These are phyloP conservation scores for Coccomyxa sp. DNA, from an alignment of 139 green algal species.

Conservation along the genomic window DNA sequence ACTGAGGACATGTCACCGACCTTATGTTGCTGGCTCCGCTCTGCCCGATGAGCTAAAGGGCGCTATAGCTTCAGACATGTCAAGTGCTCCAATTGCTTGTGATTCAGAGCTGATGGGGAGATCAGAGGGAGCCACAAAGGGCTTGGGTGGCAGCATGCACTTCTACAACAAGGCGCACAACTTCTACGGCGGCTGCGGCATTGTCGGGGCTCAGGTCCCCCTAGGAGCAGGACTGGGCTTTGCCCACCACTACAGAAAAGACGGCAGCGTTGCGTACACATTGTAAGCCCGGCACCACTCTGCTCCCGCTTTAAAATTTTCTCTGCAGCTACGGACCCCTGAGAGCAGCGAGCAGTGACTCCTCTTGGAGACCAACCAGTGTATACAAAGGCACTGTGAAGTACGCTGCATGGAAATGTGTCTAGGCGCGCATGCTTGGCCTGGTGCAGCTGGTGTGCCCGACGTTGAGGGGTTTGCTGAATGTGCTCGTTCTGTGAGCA, in stretches of 20 bases:
- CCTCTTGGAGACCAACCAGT: too few relatives aligned
- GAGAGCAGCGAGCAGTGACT: too few relatives aligned
- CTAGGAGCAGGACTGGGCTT: slow-evolving; percentile 91
- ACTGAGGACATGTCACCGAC: too few relatives aligned
- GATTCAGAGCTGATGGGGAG: slow-evolving; percentile 89
- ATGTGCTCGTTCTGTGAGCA: slow-evolving; percentile 4
- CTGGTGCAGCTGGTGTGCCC: not conserved
- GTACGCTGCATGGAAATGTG: not conserved
- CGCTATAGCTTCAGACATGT: too few relatives aligned
- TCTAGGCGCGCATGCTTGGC: slow-evolving; percentile 6
- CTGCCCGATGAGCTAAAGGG: too few relatives aligned
- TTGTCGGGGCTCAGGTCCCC: slow-evolving; percentile 94
- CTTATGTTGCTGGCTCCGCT: too few relatives aligned
- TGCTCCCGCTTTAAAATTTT: not conserved
- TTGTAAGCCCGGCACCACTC: slow-evolving; percentile 40
- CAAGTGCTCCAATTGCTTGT: too few relatives aligned
- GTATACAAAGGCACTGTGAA: too few relatives aligned
- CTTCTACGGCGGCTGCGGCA: slow-evolving; percentile 97
- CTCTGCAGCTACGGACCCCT: too few relatives aligned
- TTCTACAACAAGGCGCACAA: slow-evolving; percentile 81
- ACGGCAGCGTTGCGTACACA: slow-evolving; percentile 73
- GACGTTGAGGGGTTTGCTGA: not conserved
- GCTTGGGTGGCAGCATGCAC: slow-evolving; percentile 96
- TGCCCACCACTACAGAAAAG: slow-evolving; percentile 84
- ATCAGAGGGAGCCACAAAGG: slow-evolving; percentile 64